These are phyloP conservation scores for Tranzscheliella williamsii DNA, from an alignment of 1,284 basidiomycete species.

Conservation along the genomic window DNA sequence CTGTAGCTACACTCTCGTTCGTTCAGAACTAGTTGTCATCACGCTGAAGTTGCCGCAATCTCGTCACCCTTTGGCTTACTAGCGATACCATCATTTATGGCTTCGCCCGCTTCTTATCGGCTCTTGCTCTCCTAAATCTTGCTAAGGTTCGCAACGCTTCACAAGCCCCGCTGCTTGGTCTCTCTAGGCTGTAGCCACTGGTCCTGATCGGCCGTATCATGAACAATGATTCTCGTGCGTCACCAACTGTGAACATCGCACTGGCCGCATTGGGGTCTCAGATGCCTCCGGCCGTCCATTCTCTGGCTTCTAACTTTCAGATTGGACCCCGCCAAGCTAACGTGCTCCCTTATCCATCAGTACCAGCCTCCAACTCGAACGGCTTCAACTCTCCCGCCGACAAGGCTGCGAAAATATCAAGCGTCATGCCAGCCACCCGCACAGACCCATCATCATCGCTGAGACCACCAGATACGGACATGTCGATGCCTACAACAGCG, in stretches of 20 bases:
- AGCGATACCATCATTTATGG: too few species aligned
- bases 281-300: not conserved
- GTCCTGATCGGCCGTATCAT: not conserved
- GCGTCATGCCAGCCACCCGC: not conserved
- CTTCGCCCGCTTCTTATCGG: too few species aligned
- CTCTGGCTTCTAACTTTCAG: too few species aligned
- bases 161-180: not conserved
- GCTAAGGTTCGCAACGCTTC: not conserved
- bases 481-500: conserved; percentile 43
- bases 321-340: too few species aligned
- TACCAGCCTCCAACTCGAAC: too few species aligned
- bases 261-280: not conserved
- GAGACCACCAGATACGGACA: conserved; percentile 15
- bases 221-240: not conserved
- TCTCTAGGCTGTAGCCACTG: not conserved
- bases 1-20: too few species aligned
- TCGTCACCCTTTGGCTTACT: too few species aligned
- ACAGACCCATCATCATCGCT: not conserved
- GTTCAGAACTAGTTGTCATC: too few species aligned
- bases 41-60: too few species aligned
- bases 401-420: too few species aligned
- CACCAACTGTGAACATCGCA: not conserved
- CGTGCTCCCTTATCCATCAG: too few species aligned
- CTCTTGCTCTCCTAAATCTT: not conserved
- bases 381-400: too few species aligned